phyloP scores from a whole-genome alignment of 148 eudicot species.

The Camellia japonica region DNA sequence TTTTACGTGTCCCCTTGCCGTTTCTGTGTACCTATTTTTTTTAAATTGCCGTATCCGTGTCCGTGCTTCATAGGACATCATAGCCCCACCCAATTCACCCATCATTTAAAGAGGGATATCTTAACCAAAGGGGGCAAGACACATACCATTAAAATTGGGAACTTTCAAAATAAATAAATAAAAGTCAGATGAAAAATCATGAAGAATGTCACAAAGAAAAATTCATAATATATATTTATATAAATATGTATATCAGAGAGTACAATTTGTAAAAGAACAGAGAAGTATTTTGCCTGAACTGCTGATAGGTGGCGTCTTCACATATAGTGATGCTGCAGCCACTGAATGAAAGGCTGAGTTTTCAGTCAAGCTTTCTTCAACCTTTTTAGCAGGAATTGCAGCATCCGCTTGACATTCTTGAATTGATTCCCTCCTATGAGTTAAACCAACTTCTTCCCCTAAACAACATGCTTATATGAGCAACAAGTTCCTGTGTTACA shows the following conservation, averaged over 20 bases:
- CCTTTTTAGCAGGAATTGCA: background rate
- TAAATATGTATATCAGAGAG: too few relatives aligned
- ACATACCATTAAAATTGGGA: too few relatives aligned
- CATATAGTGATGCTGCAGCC: background rate
- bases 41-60: too few relatives aligned
- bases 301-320: background rate
- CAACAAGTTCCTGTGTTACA: background rate
- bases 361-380: background rate
- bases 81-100: background rate
- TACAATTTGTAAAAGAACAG: too few relatives aligned
- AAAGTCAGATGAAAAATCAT: background rate
- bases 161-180: background rate
- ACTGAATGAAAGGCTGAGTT: background rate
- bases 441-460: background rate
- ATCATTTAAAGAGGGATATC: background rate
- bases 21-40: too few relatives aligned
- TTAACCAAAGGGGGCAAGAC: background rate
- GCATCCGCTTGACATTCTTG: background rate
- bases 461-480: background rate
- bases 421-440: background rate
- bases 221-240: background rate
- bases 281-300: slow-evolving; percentile 1
- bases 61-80: background rate
- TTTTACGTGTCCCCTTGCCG: too few relatives aligned
- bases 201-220: background rate